Percentiles rank a stretch among this genome's conserved stretches.
Conservation (phyloP, 1,284 basidiomycete genomes). For the Irpex sp. region DNA sequence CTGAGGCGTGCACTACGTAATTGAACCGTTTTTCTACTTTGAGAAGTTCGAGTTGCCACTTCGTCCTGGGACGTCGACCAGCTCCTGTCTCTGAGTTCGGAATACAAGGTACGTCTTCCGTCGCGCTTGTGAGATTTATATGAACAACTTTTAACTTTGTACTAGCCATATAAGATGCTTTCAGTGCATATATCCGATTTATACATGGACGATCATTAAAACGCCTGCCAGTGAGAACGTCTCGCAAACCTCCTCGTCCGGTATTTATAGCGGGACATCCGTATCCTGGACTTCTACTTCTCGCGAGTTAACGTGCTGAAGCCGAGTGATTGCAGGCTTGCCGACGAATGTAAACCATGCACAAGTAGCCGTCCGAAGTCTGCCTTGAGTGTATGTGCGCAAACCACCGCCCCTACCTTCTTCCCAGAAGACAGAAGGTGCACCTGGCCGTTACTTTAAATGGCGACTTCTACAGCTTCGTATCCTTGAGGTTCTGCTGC, state of each 20-base stretch:
- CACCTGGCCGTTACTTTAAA: too few relatives aligned
- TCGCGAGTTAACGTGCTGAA: neutral
- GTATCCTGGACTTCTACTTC: neutral
- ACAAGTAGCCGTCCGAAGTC: too few relatives aligned
- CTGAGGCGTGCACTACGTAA: neutral
- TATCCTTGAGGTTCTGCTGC: too few relatives aligned
- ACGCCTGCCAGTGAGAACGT: neutral
- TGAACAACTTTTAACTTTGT: neutral
- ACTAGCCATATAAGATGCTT: neutral
- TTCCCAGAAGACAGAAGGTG: too few relatives aligned
- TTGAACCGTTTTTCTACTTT: neutral
- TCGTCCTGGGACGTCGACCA: neutral
- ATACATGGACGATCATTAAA: neutral
- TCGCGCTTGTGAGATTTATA: neutral
- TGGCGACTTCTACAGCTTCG: too few relatives aligned
- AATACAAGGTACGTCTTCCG: neutral
- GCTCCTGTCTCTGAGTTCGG: neutral
- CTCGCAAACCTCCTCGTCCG: neutral
- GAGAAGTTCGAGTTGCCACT: neutral
- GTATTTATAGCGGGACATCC: neutral
- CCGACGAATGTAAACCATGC: neutral
- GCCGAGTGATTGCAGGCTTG: neutral
- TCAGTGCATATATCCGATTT: neutral
- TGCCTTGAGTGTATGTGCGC: too few relatives aligned
- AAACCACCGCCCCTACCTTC: too few relatives aligned